Base-by-base conservation (phyloP, 345 rosid genomes). In the Conringia planisiliqua region DNA sequence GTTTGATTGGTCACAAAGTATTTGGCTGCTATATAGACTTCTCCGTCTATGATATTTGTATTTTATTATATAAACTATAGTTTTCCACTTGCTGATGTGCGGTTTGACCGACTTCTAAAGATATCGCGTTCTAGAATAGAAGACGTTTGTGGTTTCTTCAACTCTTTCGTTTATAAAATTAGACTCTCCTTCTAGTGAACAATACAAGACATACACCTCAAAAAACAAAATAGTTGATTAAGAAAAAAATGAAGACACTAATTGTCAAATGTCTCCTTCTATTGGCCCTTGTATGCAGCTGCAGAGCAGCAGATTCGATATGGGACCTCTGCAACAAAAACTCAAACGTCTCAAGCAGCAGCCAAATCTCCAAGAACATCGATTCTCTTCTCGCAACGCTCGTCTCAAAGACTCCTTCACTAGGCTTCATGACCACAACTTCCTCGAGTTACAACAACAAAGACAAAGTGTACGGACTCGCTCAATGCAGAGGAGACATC, bases 401-500 rank as follows among this genome's bases (percentile, higher is more conserved):
- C 4, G 85, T 85, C 70, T 62, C 87, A 3, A 73, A 74, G 62
- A 75, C 89, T 42, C 62, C 82, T 39, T 73, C 71, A 26, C 36
- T 82, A 33, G 93, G 89, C 22, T 89, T 79, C 62, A 4, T n/a
- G 1, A n/a, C 57, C 26, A 74, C 84, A 2, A 72, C 80, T 27
- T 82, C 85, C 27, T 64, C 59, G 4, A 89, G 90, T 11, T 52
- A 51, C 39, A 50, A 54, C 47, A 83, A 44, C 62, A 51, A 59
- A 33, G 82, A 82, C 56, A 84, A 16, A 61, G 86, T 90, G 35
- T 87, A 88, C 38, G 96, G 97, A 24, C 85, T 90, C 3, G 88
- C 90, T 13, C 96, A 90, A 74, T 88, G 97, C 83, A 83, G 97
- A 67, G 90, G 90, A 57, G 97, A 88, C 67, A 82, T 88, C 16